phyloP scores from a whole-genome alignment of 805 yeast species.

The Starmerella asiatica region DNA sequence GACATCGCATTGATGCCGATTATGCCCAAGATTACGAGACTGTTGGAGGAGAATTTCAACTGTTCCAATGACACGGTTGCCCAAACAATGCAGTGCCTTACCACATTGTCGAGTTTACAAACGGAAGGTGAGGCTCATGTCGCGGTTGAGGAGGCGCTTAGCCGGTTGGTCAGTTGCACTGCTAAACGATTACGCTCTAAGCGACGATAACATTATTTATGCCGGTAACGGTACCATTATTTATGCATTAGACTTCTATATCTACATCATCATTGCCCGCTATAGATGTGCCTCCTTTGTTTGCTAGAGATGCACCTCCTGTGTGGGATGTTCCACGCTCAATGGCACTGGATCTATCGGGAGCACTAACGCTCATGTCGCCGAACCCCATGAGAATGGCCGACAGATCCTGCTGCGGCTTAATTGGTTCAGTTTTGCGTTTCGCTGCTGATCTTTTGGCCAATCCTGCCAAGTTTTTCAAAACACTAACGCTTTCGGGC shows the following conservation, averaged over 20 bases:
- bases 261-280: background rate
- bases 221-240: too few species aligned
- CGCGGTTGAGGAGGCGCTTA: constrained; percentile 41
- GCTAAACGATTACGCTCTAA: background rate
- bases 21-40: constrained; percentile 19
- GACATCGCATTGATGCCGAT: constrained; percentile 28
- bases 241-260: background rate
- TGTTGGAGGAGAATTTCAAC: constrained; percentile 9
- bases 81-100: constrained; percentile 47
- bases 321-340: too few species aligned
- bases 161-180: background rate
- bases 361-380: constrained; percentile 5
- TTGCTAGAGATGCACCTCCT: too few species aligned
- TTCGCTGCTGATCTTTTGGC: background rate
- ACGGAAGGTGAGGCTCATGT: constrained; percentile 44
- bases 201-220: background rate
- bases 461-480: constrained; percentile 1
- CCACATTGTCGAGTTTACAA: constrained; percentile 40
- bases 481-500: background rate
- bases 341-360: too few species aligned
- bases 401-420: background rate
- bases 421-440: background rate
- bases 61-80: constrained; percentile 20
- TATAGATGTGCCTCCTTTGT: background rate
- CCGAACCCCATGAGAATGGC: constrained; percentile 3